Conservation (phyloP, 2,329 filamentous ascomycete species). For the Apiospora saccharicola region DNA sequence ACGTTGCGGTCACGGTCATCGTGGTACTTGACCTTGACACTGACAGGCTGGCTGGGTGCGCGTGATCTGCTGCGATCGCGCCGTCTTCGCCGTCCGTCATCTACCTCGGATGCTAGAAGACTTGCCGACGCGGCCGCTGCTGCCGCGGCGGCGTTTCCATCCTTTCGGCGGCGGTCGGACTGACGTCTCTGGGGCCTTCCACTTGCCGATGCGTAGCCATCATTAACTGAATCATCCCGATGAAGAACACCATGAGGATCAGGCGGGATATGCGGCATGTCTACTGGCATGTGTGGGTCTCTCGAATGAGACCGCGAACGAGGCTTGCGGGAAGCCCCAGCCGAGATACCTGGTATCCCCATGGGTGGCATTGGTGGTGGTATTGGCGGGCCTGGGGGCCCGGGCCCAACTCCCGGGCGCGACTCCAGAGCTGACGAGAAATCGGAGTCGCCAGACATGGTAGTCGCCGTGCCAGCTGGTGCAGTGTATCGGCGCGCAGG, state of each 20-base stretch:
- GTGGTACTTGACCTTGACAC: slow-evolving; percentile 67
- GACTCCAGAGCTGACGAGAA: slow-evolving; percentile 50
- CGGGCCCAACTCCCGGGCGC: slow-evolving; percentile 43
- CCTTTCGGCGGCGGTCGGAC: slow-evolving; percentile 53
- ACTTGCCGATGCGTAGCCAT: slow-evolving; percentile 51
- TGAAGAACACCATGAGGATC: slow-evolving; percentile 57
- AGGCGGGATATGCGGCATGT: slow-evolving; percentile 63
- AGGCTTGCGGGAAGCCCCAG: slow-evolving; percentile 34
- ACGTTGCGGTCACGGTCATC: slow-evolving; percentile 68
- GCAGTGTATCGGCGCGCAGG: slow-evolving; percentile 43
- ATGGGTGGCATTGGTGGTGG: slow-evolving; percentile 31
- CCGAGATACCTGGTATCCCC: slow-evolving; percentile 30
- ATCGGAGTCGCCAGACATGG: slow-evolving; percentile 41
- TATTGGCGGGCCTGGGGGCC: slow-evolving; percentile 34
- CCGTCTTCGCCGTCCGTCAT: slow-evolving; percentile 41
- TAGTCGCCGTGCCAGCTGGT: slow-evolving; percentile 38
- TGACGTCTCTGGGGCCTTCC: slow-evolving; percentile 50
- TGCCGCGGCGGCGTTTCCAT: slow-evolving; percentile 53
- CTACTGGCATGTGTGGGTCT: slow-evolving; percentile 46
- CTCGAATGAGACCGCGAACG: slow-evolving; percentile 52
- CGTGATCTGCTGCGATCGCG: slow-evolving; percentile 51
- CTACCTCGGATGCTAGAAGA: slow-evolving; percentile 57
- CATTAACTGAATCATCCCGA: slow-evolving; percentile 50
- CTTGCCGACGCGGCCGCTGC: slow-evolving; percentile 57
- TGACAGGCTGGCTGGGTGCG: slow-evolving; percentile 54